Conservation (phyloP, 2,329 filamentous ascomycete genomes). For the Capronia coronata region DNA sequence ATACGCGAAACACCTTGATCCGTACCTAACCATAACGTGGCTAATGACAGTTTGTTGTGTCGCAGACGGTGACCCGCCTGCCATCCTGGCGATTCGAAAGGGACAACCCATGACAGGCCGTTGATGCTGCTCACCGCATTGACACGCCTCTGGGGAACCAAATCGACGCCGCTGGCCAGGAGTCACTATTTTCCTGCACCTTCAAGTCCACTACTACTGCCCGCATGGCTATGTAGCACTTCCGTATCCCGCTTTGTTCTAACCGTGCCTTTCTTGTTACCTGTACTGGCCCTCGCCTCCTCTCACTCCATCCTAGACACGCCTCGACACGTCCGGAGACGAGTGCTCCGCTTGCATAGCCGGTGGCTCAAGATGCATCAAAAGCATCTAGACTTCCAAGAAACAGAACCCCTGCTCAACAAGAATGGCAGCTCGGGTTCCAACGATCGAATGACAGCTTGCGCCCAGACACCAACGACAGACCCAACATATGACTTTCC, state of each 20-base stretch:
- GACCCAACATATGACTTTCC: slow-evolving; percentile 5
- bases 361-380: slow-evolving; percentile 9
- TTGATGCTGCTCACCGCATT: background rate
- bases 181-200: background rate
- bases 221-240: background rate
- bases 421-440: background rate
- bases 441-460: background rate
- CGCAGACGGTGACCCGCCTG: background rate
- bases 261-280: background rate
- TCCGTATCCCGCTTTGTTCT: background rate
- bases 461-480: background rate
- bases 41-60: background rate
- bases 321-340: background rate
- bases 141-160: background rate
- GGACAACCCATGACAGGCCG: background rate
- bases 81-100: background rate
- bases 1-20: background rate
- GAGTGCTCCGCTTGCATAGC: background rate
- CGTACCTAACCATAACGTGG: background rate
- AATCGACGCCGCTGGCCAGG: background rate
- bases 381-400: slow-evolving; percentile 1
- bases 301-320: background rate
- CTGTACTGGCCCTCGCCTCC: background rate
- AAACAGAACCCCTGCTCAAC: slow-evolving; percentile 7
- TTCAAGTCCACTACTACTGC: background rate